Evolutionary conservation across 257 asterid genomes (phyloP).

Genomic region (Gentiana macrophylla): DNA sequence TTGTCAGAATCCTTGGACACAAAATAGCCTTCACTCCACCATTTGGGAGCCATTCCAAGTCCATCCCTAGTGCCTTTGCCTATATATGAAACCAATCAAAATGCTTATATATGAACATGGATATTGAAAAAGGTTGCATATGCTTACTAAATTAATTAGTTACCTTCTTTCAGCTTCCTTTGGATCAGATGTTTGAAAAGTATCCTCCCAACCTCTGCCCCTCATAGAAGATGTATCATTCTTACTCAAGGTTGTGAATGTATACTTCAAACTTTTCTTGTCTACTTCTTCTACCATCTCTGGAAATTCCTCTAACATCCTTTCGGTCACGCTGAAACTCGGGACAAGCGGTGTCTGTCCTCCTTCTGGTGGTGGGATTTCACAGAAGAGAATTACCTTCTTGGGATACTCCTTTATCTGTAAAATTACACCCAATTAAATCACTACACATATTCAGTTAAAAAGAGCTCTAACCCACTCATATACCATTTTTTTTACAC

Average conservation of each 20-base stretch:
- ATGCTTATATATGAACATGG: not conserved
- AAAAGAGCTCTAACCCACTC: no score
- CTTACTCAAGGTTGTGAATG: conserved; percentile 61
- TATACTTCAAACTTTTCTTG: conserved; percentile 52
- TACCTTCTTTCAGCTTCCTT: conserved; percentile 68
- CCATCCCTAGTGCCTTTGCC: conserved; percentile 71
- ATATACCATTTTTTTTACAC: no score
- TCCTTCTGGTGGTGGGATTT: conserved; percentile 74
- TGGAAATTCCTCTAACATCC: conserved; percentile 67
- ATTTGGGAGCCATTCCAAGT: conserved; percentile 65
- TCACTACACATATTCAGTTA: no score
- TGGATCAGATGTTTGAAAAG: conserved; percentile 63
- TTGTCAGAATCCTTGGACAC: conserved; percentile 56
- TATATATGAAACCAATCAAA: conserved; percentile 8
- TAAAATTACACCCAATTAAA: no score
- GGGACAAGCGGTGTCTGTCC: conserved; percentile 86
- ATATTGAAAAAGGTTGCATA: no score
- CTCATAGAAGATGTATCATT: conserved; percentile 56
- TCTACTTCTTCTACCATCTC: conserved; percentile 63
- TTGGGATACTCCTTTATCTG: conserved; percentile 67
- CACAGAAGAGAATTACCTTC: conserved; percentile 66
- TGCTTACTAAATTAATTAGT: not conserved
- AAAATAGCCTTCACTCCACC: conserved; percentile 48
- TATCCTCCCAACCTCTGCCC: conserved; percentile 89
- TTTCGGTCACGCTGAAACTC: conserved; percentile 59